A percentile compares a stretch with the other conserved stretches of the same genome.
Evolutionary conservation across 2,329 filamentous ascomycete genomes (phyloP).

Genomic region (Calonectria naviculata): DNA sequence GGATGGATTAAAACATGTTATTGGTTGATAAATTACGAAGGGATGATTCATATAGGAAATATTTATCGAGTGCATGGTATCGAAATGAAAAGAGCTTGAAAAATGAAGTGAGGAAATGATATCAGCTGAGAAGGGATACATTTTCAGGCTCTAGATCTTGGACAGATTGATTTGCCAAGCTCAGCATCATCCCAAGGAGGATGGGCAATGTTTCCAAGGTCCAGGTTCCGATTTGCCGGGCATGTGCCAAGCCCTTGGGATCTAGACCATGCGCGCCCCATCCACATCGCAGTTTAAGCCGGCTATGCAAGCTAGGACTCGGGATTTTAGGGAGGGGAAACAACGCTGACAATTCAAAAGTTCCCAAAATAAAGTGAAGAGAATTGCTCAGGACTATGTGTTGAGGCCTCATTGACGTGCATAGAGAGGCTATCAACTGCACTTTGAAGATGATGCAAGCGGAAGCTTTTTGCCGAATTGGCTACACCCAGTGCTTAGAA

Average conservation of each 20-base stretch:
- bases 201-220: neutral
- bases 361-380: neutral
- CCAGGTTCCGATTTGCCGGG: neutral
- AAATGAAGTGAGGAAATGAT: neutral
- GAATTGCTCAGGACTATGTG: neutral
- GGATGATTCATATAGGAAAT: too few relatives aligned
- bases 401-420: neutral
- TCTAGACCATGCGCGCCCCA: neutral
- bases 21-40: too few relatives aligned
- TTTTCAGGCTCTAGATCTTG: neutral
- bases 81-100: too few relatives aligned
- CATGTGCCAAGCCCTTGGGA: neutral
- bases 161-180: neutral
- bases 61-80: too few relatives aligned
- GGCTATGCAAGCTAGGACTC: neutral
- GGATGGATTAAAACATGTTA: too few relatives aligned
- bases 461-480: neutral
- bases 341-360: neutral
- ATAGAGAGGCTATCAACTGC: neutral
- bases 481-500: neutral
- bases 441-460: neutral
- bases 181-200: neutral
- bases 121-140: neutral
- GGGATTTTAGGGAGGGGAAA: neutral
- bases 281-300: neutral